A percentile compares a stretch with the other conserved stretches of the same genome.
These are phyloP conservation scores for Magnaporthiopsis rhizophila DNA, from an alignment of 2,329 filamentous ascomycete genomes.

Conservation along the genomic window DNA sequence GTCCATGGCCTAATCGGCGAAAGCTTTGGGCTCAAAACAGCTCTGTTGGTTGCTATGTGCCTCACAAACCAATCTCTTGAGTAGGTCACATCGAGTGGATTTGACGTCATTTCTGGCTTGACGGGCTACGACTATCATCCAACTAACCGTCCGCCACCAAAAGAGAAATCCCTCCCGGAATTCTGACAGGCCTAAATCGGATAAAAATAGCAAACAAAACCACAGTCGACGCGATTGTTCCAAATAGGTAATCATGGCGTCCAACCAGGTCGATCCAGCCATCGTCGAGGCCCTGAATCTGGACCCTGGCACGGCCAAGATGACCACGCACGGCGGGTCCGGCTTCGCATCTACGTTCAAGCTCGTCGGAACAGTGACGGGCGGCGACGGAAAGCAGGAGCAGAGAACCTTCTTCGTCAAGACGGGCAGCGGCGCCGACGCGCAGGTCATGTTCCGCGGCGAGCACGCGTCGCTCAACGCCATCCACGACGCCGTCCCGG, in stretches of 20 bases:
- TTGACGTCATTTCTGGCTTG: slow-evolving; percentile 1
- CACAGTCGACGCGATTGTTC: background rate
- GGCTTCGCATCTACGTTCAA: slow-evolving; percentile 59
- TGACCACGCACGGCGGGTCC: slow-evolving; percentile 56
- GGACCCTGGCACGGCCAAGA: slow-evolving; percentile 42
- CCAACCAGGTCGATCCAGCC: slow-evolving; percentile 49
- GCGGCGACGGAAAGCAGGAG: slow-evolving; percentile 12
- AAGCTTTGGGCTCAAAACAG: background rate
- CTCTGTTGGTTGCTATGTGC: background rate
- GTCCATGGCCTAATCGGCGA: background rate
- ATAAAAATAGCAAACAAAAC: background rate
- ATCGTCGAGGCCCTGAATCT: slow-evolving; percentile 54
- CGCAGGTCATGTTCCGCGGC: slow-evolving; percentile 65
- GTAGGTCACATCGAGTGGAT: background rate
- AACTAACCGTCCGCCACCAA: no score
- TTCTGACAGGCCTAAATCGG: no score
- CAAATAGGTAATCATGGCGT: slow-evolving; percentile 23
- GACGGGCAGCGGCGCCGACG: slow-evolving; percentile 50
- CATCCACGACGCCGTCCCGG: slow-evolving; percentile 63
- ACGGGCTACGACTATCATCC: background rate
- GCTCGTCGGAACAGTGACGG: slow-evolving; percentile 15
- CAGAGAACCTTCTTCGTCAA: slow-evolving; percentile 60
- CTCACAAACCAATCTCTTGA: background rate
- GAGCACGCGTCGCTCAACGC: slow-evolving; percentile 81
- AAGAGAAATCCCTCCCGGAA: background rate